phyloP scores from a whole-genome alignment of 2,329 filamentous ascomycete species.

The Chrysoporthe austroafricana region DNA sequence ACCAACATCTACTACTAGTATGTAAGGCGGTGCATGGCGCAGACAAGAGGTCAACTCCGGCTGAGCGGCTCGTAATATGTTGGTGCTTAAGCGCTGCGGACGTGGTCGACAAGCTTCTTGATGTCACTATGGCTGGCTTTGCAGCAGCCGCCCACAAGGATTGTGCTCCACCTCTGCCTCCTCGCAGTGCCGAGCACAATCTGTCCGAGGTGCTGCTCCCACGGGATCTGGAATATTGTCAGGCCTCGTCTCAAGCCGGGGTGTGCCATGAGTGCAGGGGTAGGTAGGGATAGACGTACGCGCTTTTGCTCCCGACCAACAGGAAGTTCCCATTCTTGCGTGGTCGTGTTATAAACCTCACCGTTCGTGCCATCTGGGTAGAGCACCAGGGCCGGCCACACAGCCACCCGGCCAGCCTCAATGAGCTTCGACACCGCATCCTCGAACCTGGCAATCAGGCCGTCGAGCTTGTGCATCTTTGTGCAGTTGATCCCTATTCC shows the following conservation, averaged over 20 bases:
- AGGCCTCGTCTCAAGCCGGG: background rate
- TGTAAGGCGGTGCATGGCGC: background rate
- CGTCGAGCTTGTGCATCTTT: conserved; percentile 64
- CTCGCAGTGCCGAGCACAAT: conserved; percentile 44
- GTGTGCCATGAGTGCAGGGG: background rate
- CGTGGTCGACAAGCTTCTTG: conserved; percentile 20
- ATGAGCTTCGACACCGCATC: conserved; percentile 47
- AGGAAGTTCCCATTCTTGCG: conserved; percentile 61
- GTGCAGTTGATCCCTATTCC: conserved; percentile 72
- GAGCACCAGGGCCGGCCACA: conserved; percentile 60
- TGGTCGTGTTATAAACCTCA: conserved; percentile 67
- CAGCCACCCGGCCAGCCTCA: conserved; percentile 37
- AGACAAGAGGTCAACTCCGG: background rate
- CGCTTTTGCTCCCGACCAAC: conserved; percentile 33
- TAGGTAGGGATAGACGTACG: conserved; percentile 28
- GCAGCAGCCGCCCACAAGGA: conserved; percentile 59
- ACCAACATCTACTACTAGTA: background rate
- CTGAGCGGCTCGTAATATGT: background rate
- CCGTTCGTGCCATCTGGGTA: conserved; percentile 73
- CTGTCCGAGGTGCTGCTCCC: conserved; percentile 50
- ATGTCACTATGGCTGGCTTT: conserved; percentile 45
- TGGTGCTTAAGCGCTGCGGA: background rate
- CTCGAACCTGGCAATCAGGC: conserved; percentile 59
- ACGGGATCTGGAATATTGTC: conserved; percentile 38
- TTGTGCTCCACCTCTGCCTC: conserved; percentile 47